Conservation (phyloP, 2,329 filamentous ascomycete species). For the Cladophialophora carrionii region DNA sequence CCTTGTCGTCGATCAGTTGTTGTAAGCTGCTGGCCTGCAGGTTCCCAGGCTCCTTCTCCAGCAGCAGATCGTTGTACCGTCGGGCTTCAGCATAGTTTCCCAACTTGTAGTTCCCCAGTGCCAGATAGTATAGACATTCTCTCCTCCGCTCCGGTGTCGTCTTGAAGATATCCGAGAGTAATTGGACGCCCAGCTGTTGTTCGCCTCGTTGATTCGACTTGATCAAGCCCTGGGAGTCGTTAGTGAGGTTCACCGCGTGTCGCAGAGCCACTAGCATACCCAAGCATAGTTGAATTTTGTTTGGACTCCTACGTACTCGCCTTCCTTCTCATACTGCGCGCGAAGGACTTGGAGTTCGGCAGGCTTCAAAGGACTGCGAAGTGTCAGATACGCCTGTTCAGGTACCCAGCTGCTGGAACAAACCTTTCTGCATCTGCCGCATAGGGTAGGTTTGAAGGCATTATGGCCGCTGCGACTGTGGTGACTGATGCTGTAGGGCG, state of each 20-base stretch:
- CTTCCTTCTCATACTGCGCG: constrained; percentile 95
- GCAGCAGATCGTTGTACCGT: constrained; percentile 87
- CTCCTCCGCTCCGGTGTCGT: constrained; percentile 87
- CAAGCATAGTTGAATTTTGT: constrained; percentile 99
- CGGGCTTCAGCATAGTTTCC: constrained; percentile 95
- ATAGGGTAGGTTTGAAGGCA: constrained; percentile 67
- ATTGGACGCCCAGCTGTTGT: constrained; percentile 90
- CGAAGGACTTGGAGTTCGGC: constrained; percentile 91
- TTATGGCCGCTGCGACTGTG: constrained; percentile 34
- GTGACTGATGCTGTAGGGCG: constrained; percentile 1
- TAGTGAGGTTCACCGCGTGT: background rate
- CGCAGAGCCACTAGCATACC: constrained; percentile 59
- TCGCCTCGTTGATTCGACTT: constrained; percentile 84
- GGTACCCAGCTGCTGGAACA: constrained; percentile 38
- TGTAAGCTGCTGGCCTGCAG: constrained; percentile 86
- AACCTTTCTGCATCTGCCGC: constrained; percentile 96
- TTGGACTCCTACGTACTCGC: constrained; percentile 93
- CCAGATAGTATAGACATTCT: constrained; percentile 98
- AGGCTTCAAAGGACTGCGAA: constrained; percentile 76
- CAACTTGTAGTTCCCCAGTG: constrained; percentile 95
- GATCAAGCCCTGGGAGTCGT: constrained; percentile 73
- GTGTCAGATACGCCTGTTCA: constrained; percentile 10
- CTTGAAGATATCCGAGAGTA: constrained; percentile 96
- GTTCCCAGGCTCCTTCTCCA: constrained; percentile 90
- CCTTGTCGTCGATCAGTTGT: constrained; percentile 90